Evolutionary conservation across 441 rosid species (phyloP).

Genomic region (Pelargonium citronellum): DNA sequence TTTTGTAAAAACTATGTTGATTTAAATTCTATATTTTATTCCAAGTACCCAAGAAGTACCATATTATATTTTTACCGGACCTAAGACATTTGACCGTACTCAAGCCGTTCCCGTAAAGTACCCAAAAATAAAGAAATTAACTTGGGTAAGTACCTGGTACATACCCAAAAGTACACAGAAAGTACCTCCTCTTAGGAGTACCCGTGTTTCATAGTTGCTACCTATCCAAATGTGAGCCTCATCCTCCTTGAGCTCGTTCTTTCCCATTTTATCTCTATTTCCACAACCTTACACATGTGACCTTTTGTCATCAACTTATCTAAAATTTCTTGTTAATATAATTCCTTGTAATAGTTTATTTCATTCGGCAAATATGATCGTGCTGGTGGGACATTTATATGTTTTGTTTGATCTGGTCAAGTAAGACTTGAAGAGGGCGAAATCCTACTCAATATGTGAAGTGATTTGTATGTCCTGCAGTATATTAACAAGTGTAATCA

Average conservation of each 20-base stretch:
- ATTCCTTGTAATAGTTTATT: slow-evolving; percentile 1
- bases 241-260: background rate
- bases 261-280: background rate
- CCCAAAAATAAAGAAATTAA: too few relatives aligned
- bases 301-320: background rate
- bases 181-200: too few relatives aligned
- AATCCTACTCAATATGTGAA: slow-evolving; percentile 8
- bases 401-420: background rate
- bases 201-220: background rate
- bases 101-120: too few relatives aligned
- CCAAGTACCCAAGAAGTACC: too few relatives aligned
- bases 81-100: too few relatives aligned
- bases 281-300: background rate
- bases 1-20: too few relatives aligned
- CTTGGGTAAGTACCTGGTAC: too few relatives aligned
- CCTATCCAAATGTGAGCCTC: background rate
- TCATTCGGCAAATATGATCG: background rate
- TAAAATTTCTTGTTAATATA: background rate
- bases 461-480: slow-evolving; percentile 21
- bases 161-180: too few relatives aligned
- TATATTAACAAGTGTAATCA: slow-evolving; percentile 30
- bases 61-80: too few relatives aligned
- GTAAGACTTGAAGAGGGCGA: background rate
- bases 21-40: too few relatives aligned
- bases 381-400: background rate